These are phyloP conservation scores for Haematococcus lacustris DNA, from an alignment of 139 green algal species.

Conservation along the genomic window DNA sequence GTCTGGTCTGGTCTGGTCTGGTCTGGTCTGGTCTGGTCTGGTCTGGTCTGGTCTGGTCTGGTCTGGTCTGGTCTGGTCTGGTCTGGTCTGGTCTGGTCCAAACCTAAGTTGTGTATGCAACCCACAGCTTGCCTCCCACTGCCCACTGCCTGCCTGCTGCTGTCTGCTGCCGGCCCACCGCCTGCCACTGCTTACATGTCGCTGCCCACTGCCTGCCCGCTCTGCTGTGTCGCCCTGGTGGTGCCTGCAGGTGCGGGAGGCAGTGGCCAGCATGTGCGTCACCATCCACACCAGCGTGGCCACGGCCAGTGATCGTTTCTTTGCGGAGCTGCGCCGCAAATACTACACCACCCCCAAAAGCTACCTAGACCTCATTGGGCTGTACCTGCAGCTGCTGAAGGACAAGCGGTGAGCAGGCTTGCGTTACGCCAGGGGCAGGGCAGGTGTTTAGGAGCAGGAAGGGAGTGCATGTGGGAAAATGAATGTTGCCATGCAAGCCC, in stretches of 20 bases:
- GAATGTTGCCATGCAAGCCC: too few relatives aligned
- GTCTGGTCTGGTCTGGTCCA: too few relatives aligned
- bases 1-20: too few relatives aligned
- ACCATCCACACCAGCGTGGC: slow-evolving; percentile 59
- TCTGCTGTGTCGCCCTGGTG: neutral
- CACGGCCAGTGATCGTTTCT: slow-evolving; percentile 45
- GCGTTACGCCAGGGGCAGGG: too few relatives aligned
- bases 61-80: too few relatives aligned
- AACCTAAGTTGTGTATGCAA: neutral
- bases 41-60: too few relatives aligned
- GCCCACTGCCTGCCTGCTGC: neutral
- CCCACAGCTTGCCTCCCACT: neutral
- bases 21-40: too few relatives aligned
- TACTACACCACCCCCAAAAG: slow-evolving; percentile 86
- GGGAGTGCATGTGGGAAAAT: too few relatives aligned
- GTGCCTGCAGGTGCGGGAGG: slow-evolving; percentile 20
- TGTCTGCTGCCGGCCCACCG: neutral
- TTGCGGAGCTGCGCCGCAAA: slow-evolving; percentile 44
- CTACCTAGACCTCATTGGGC: slow-evolving; percentile 84
- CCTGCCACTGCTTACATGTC: neutral
- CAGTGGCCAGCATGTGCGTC: slow-evolving; percentile 50
- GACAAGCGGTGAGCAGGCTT: slow-evolving; percentile 44
- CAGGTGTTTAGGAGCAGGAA: too few relatives aligned
- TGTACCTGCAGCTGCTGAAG: slow-evolving; percentile 64
- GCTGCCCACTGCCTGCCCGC: neutral